These are phyloP conservation scores for Pleurotus tuoliensis DNA, from an alignment of 768 basidiomycete genomes.

Conservation along the genomic window DNA sequence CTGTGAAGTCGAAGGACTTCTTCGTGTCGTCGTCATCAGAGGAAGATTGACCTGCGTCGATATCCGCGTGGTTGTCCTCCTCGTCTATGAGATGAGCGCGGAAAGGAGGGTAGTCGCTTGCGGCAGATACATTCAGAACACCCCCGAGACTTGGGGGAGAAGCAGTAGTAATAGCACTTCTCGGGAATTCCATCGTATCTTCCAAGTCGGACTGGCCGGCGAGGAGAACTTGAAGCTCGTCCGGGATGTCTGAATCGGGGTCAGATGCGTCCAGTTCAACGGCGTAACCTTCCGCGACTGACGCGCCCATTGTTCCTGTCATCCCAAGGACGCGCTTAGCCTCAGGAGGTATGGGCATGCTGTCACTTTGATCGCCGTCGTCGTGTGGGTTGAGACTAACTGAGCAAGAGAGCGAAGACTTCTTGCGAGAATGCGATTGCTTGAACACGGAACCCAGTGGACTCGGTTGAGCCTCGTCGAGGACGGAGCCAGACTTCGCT, in stretches of 20 bases:
- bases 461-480: slow-evolving; percentile 14
- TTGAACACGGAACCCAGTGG: slow-evolving; percentile 32
- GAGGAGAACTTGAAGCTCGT: slow-evolving; percentile 67
- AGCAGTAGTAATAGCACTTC: slow-evolving; percentile 28
- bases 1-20: slow-evolving; percentile 82
- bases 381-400: slow-evolving; percentile 8
- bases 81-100: slow-evolving; percentile 43
- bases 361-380: slow-evolving; percentile 14
- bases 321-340: slow-evolving; percentile 57
- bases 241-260: slow-evolving; percentile 78
- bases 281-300: slow-evolving; percentile 40
- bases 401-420: slow-evolving; percentile 20
- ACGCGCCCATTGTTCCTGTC: slow-evolving; percentile 65
- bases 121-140: slow-evolving; percentile 25
- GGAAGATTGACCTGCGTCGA: slow-evolving; percentile 35
- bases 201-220: slow-evolving; percentile 33
- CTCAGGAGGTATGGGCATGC: slow-evolving; percentile 41
- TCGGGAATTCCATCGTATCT: slow-evolving; percentile 43
- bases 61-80: slow-evolving; percentile 32
- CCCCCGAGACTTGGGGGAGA: slow-evolving; percentile 13
- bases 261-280: slow-evolving; percentile 52
- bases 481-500: slow-evolving; percentile 13
- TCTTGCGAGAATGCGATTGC: slow-evolving; percentile 23
- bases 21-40: slow-evolving; percentile 67
- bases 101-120: slow-evolving; percentile 21